Conservation (phyloP, 345 rosid genomes). For the sweet orange (Citrus sinensis) region DNA sequence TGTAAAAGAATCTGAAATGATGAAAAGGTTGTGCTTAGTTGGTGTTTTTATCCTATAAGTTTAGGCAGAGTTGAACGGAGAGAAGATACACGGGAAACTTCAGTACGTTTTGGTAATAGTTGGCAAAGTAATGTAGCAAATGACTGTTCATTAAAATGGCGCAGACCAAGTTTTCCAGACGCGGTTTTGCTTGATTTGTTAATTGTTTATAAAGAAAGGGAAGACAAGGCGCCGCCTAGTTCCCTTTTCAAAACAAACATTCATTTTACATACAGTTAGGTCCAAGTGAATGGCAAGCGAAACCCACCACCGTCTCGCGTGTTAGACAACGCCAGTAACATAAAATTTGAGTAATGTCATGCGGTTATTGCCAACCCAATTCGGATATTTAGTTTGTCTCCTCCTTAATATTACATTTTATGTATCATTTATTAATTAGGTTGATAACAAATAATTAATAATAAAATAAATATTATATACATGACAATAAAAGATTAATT, state of each 20-base stretch:
- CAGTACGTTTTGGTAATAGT: background rate
- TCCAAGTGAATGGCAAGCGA: background rate
- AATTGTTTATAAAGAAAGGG: background rate
- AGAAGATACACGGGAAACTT: background rate
- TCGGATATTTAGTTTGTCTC: no score
- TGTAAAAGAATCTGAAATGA: background rate
- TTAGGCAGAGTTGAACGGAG: background rate
- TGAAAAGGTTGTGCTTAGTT: background rate
- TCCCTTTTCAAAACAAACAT: no score
- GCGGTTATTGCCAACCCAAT: no score
- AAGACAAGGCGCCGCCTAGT: background rate
- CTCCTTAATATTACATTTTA: no score
- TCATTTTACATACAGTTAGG: no score
- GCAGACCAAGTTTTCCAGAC: background rate
- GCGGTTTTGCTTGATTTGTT: background rate
- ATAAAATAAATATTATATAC: no score
- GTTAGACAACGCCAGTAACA: no score
- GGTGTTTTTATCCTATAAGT: background rate
- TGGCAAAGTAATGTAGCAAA: background rate
- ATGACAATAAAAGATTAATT: no score
- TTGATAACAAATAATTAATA: no score
- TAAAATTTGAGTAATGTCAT: no score
- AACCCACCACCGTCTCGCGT: background rate
- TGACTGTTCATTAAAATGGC: background rate
- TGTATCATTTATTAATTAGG: no score